Evolutionary conservation across 768 basidiomycete genomes (phyloP).

Genomic region (Cystofilobasidium macerans): DNA sequence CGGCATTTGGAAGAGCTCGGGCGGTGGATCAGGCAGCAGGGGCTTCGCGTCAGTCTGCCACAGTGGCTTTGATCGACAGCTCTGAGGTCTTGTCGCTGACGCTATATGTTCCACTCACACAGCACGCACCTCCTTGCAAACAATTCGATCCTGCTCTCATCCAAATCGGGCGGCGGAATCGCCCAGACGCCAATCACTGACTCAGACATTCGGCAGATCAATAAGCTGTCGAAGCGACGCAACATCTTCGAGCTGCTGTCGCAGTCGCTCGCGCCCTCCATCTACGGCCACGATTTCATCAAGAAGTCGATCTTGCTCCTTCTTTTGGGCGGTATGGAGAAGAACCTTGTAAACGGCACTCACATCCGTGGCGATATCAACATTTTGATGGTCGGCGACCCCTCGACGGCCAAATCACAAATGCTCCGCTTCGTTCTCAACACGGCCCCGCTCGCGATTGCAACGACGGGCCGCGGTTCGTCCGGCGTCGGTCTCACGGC

Average conservation of each 20-base stretch:
- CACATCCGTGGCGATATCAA: conserved; percentile 99
- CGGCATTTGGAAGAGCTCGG: conserved; percentile 85
- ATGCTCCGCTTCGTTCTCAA: conserved; percentile 88
- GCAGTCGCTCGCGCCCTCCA: conserved; percentile 91
- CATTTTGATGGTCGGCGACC: conserved; percentile 97
- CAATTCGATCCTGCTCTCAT: conserved; percentile 85
- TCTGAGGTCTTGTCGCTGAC: too few species aligned
- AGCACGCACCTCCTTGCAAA: conserved; percentile 91
- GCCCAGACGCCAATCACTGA: conserved; percentile 86
- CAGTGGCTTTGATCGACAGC: neutral
- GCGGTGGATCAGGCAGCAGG: conserved; percentile 67
- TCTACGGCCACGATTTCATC: conserved; percentile 91
- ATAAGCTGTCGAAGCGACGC: conserved; percentile 76
- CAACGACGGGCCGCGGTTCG: conserved; percentile 92
- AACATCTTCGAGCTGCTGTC: conserved; percentile 82
- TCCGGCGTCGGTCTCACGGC: conserved; percentile 99
- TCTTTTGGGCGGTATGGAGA: conserved; percentile 90
- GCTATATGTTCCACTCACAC: conserved; percentile 1
- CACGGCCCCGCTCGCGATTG: conserved; percentile 92
- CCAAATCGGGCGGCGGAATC: conserved; percentile 88
- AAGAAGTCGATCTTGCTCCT: conserved; percentile 87
- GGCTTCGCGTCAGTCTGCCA: conserved; percentile 77
- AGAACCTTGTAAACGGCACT: conserved; percentile 92
- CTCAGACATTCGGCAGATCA: conserved; percentile 88
- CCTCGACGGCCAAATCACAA: conserved; percentile 96